Evolutionary conservation across 306 rosid genomes (phyloP), one percentile per base, ranked within the genome.

Genomic region (Hippophae tibetana): DNA sequence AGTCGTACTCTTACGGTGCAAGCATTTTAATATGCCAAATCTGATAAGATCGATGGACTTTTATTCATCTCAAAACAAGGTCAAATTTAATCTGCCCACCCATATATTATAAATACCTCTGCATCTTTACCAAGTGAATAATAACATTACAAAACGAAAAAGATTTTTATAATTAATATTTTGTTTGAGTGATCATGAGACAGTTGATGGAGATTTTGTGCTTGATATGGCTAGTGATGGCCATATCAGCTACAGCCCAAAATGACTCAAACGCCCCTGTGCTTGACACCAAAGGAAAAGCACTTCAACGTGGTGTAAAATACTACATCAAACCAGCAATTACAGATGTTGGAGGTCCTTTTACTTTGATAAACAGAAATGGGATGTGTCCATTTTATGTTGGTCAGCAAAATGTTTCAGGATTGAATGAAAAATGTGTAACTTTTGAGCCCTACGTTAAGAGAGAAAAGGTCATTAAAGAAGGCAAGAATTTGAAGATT

Each of bases 291-390:
- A 42, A 67, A 10, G 80, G 83, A 1, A 43, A 56, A 7, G 74
- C 94, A 23, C 69, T 86, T 10, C 49, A 62, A 8, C 50, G 60
- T 7, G 81, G 73, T 0, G 72, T 46, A 13, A 71, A 80, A 0
- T 86, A 86, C 78, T 78, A 74, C 81, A 79, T 86, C 57, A 80
- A 66, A 38, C 89, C 87, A 0, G 87, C 83, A 5, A 79, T 78
- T 49, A 80, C 89, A 5, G 89, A 80, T 11, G 65, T 0, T 13
- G 86, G 94, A 2, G 86, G 86, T 25, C 77, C 61, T 7, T 58
- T 80, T 66, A 78, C 94, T 10, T 66, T 86, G 46, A 43, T 86
- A 13, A 0, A 8, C 38, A 52, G 72, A 14, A 86, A 58, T 10
- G 6, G 0, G 1, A 26, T 75, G 2, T 86, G 89, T 68, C 85